Percentiles rank a stretch among this genome's conserved stretches.
Evolutionary conservation across 257 asterid species (phyloP).

Genomic region (Przewalskia tangutica): DNA sequence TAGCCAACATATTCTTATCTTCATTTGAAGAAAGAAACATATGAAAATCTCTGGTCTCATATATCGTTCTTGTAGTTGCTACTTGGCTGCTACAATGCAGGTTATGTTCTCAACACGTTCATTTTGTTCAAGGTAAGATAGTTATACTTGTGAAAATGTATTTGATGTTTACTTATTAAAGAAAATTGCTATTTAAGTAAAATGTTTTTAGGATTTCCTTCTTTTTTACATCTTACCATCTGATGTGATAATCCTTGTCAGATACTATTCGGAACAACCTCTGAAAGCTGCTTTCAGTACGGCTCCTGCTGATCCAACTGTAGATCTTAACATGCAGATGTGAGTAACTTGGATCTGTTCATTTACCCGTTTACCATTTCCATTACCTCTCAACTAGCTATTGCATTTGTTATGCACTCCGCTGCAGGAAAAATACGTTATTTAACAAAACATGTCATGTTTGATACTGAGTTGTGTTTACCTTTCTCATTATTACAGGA

Average conservation of each 20-base stretch:
- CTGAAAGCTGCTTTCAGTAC: slow-evolving; percentile 61
- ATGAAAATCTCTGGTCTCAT: slow-evolving; percentile 2
- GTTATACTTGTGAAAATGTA: not conserved
- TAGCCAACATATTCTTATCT: not conserved
- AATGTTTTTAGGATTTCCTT: not conserved
- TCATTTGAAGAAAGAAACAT: not conserved
- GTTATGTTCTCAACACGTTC: slow-evolving; percentile 74
- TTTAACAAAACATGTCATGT: not conserved
- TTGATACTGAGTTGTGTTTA: not conserved
- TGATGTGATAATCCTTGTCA: slow-evolving; percentile 18
- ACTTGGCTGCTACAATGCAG: slow-evolving; percentile 97
- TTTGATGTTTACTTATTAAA: not conserved
- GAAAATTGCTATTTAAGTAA: not conserved
- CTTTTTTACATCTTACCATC: not conserved
- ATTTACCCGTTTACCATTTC: not conserved
- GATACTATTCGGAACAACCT: slow-evolving; percentile 55
- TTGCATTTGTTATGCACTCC: not conserved
- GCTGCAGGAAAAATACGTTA: not conserved
- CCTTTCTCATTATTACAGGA: not conserved
- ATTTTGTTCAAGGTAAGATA: slow-evolving; percentile 68
- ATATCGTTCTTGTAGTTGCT: slow-evolving; percentile 60
- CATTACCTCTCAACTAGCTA: not conserved
- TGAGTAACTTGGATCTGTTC: slow-evolving; percentile 32
- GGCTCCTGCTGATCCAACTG: slow-evolving; percentile 94
- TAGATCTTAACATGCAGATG: slow-evolving; percentile 92